phyloP scores from a whole-genome alignment of 176 grass and related monocot species.

The Hyparrhenia diplandra region DNA sequence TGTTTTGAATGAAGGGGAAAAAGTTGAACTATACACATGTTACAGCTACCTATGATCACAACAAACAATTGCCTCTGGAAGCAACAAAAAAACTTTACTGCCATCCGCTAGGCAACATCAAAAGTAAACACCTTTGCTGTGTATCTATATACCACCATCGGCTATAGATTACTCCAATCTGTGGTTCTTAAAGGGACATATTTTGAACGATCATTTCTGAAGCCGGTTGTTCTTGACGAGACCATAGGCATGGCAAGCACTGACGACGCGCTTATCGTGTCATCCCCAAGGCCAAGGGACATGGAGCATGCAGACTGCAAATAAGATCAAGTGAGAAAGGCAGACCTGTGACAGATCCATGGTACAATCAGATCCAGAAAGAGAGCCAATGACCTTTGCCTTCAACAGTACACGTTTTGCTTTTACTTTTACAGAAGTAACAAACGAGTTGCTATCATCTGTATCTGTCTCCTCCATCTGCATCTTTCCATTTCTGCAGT shows the following conservation, averaged over 20 bases:
- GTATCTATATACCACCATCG: constrained; percentile 44
- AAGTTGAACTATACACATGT: constrained; percentile 47
- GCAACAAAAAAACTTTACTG: constrained; percentile 43
- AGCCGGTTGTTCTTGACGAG: constrained; percentile 86
- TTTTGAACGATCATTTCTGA: constrained; percentile 70
- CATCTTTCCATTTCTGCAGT: constrained; percentile 55
- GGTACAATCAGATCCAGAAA: background rate
- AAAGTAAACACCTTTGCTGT: constrained; percentile 51
- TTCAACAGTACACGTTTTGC: constrained; percentile 63
- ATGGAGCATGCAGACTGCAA: constrained; percentile 80
- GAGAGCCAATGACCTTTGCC: constrained; percentile 68
- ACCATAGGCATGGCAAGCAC: constrained; percentile 90
- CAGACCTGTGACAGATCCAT: background rate
- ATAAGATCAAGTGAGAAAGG: constrained; percentile 27
- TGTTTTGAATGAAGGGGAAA: background rate
- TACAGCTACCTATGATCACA: constrained; percentile 36
- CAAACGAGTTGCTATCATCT: constrained; percentile 51
- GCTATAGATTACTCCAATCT: constrained; percentile 57
- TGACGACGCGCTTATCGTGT: constrained; percentile 75
- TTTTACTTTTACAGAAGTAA: constrained; percentile 56
- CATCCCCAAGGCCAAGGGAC: constrained; percentile 70
- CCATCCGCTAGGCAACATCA: constrained; percentile 42
- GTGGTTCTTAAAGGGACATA: constrained; percentile 57
- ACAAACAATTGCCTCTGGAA: constrained; percentile 35
- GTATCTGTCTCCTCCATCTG: constrained; percentile 52